These are phyloP conservation scores for Nitzschia palea DNA, from an alignment of 108 stramenopile genomes.

Conservation along the genomic window DNA sequence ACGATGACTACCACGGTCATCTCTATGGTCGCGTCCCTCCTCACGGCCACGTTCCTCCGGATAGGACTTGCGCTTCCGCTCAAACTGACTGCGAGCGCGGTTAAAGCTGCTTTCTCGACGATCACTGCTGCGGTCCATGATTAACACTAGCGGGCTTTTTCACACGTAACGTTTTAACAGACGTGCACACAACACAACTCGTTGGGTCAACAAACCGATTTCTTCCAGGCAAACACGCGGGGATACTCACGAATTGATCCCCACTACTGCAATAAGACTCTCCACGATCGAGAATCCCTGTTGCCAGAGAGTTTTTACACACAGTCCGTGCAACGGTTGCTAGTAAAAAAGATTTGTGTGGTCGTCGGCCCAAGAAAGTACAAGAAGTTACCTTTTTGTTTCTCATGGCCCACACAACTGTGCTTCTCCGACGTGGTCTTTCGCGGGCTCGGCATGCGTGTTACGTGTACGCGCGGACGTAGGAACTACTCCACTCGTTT, in stretches of 20 bases:
- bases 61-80: constrained; percentile 40
- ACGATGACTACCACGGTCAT: constrained; percentile 28
- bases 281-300: constrained; percentile 31
- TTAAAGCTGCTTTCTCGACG: constrained; percentile 1
- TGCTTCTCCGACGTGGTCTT: no score
- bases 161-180: no score
- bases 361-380: neutral
- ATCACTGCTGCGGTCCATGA: neutral
- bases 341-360: neutral
- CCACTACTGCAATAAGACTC: neutral
- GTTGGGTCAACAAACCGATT: neutral
- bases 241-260: constrained; percentile 12
- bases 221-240: neutral
- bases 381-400: neutral
- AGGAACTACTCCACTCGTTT: no score
- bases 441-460: no score
- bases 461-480: no score
- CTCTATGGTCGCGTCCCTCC: constrained; percentile 1
- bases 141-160: neutral
- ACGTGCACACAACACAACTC: neutral
- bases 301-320: neutral
- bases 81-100: constrained; percentile 39
- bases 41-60: constrained; percentile 20
- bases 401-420: no score
- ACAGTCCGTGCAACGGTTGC: neutral